Conservation (phyloP, 768 basidiomycete species). For the Xerocomus spinulosus region DNA sequence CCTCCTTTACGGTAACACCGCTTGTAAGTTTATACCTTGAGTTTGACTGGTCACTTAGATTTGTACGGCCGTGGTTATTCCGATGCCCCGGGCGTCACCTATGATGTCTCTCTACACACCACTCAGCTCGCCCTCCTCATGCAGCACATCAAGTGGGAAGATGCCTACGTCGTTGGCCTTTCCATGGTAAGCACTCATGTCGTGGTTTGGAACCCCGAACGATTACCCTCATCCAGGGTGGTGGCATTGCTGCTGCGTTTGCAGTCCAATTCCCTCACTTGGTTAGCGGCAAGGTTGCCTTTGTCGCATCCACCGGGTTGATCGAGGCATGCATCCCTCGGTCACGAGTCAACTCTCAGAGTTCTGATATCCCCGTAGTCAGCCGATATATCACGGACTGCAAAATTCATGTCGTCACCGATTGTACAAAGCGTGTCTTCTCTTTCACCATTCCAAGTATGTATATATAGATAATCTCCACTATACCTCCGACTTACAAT, state of each 20-base stretch:
- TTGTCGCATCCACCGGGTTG: slow-evolving; percentile 68
- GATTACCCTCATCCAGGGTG: slow-evolving; percentile 48
- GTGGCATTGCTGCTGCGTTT: slow-evolving; percentile 69
- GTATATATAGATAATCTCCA: slow-evolving; percentile 32
- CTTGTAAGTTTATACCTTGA: background rate
- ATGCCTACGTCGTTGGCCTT: slow-evolving; percentile 59
- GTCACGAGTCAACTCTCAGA: background rate
- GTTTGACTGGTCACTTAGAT: slow-evolving; percentile 40
- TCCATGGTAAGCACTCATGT: slow-evolving; percentile 55
- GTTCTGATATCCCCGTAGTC: slow-evolving; percentile 36
- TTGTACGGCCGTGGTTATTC: slow-evolving; percentile 82
- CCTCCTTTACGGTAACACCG: slow-evolving; percentile 60
- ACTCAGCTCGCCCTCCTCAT: slow-evolving; percentile 80
- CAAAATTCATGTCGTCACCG: slow-evolving; percentile 75
- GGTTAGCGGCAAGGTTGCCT: slow-evolving; percentile 56
- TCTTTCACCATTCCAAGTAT: slow-evolving; percentile 56
- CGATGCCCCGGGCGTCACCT: slow-evolving; percentile 67
- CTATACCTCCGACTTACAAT: background rate
- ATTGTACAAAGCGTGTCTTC: slow-evolving; percentile 64
- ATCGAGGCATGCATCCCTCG: slow-evolving; percentile 45
- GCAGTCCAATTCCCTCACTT: slow-evolving; percentile 67
- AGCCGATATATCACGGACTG: slow-evolving; percentile 63
- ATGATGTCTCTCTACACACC: slow-evolving; percentile 60
- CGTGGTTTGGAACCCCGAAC: slow-evolving; percentile 4
- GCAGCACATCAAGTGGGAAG: slow-evolving; percentile 72